phyloP scores from a whole-genome alignment of 768 basidiomycete genomes.

The Podaxis mareebaensis region DNA sequence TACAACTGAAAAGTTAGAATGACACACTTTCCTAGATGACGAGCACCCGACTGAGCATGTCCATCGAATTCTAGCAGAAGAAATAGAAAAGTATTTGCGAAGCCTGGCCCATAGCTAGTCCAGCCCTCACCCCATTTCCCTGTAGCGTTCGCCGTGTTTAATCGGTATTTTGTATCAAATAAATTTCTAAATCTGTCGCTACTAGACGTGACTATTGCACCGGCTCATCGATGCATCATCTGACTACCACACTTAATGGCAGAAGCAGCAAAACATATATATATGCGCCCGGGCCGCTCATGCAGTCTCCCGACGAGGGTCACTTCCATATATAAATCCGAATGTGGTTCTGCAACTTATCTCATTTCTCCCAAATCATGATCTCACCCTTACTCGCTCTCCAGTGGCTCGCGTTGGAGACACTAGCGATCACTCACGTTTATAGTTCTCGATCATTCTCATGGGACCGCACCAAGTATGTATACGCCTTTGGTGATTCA shows the following conservation, averaged over 20 bases:
- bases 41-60: slow-evolving; percentile 8
- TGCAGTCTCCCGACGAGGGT: neutral
- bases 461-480: slow-evolving; percentile 28
- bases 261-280: neutral
- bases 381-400: neutral
- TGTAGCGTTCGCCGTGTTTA: neutral
- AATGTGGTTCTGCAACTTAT: too few relatives aligned
- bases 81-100: slow-evolving; percentile 1
- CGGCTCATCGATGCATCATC: neutral
- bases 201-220: neutral
- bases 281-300: neutral
- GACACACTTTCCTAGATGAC: neutral
- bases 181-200: neutral
- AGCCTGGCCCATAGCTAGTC: neutral
- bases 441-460: neutral
- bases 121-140: neutral
- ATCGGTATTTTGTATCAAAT: neutral
- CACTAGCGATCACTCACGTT: neutral
- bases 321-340: too few relatives aligned
- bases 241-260: neutral
- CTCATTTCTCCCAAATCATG: neutral
- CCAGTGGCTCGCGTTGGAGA: neutral
- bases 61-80: neutral
- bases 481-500: slow-evolving; percentile 59
- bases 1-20: neutral